Evolutionary conservation across 2,329 filamentous ascomycete species (phyloP).

Genomic region (Colletotrichum tabaci): DNA sequence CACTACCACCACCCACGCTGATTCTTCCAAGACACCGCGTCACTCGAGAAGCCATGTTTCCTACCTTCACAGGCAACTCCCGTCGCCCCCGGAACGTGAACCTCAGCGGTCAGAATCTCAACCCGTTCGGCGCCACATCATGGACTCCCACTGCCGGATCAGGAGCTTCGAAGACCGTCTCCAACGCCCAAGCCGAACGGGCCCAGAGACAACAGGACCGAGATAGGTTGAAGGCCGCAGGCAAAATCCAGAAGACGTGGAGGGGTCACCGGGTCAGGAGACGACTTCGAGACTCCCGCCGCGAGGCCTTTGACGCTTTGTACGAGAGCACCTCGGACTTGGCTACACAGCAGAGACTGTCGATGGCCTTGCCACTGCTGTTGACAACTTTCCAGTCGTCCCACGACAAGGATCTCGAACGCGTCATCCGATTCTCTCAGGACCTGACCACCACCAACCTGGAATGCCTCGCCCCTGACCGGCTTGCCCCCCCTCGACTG

Average conservation of each 20-base stretch:
- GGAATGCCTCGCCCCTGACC: slow-evolving; percentile 51
- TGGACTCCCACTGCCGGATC: slow-evolving; percentile 71
- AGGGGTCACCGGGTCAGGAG: slow-evolving; percentile 79
- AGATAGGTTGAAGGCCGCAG: slow-evolving; percentile 80
- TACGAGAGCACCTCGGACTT: slow-evolving; percentile 59
- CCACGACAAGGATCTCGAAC: slow-evolving; percentile 62
- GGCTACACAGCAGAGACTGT: slow-evolving; percentile 54
- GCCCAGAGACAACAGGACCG: slow-evolving; percentile 85
- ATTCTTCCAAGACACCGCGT: slow-evolving; percentile 10
- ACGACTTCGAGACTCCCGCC: slow-evolving; percentile 69
- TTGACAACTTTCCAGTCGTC: slow-evolving; percentile 64
- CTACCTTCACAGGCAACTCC: slow-evolving; percentile 90
- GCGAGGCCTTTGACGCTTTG: slow-evolving; percentile 74
- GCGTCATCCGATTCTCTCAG: slow-evolving; percentile 62
- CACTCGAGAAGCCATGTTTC: slow-evolving; percentile 77
- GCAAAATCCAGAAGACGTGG: slow-evolving; percentile 85
- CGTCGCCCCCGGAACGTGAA: slow-evolving; percentile 93
- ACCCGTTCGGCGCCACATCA: slow-evolving; percentile 80
- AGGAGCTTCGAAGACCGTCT: slow-evolving; percentile 82
- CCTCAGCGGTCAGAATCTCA: slow-evolving; percentile 85
- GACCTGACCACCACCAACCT: slow-evolving; percentile 58
- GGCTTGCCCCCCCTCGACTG: slow-evolving; percentile 51
- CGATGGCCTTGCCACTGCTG: slow-evolving; percentile 62
- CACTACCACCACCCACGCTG: not conserved
- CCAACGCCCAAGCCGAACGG: slow-evolving; percentile 89